Percentiles rank a stretch among this genome's conserved stretches.
These are phyloP conservation scores for Nemania bipapillata DNA, from an alignment of 2,329 filamentous ascomycete genomes.

Conservation along the genomic window DNA sequence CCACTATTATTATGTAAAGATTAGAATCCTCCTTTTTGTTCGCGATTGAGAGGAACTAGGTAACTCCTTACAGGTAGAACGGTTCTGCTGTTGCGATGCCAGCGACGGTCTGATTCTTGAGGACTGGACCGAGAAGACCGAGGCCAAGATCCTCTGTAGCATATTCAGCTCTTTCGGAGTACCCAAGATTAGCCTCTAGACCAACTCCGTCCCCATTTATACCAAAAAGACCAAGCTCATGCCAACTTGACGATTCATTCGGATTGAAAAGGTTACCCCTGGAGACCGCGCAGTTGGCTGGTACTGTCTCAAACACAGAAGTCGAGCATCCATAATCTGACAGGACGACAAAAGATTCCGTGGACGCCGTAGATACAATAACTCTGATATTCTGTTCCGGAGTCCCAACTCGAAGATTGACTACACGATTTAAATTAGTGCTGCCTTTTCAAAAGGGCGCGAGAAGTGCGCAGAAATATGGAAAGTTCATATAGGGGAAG, in stretches of 20 bases:
- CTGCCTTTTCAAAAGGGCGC: background rate
- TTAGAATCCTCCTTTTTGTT: conserved; percentile 21
- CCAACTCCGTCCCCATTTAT: conserved; percentile 54
- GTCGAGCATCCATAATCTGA: conserved; percentile 50
- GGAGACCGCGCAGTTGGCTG: conserved; percentile 51
- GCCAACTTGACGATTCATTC: conserved; percentile 54
- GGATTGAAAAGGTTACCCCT: conserved; percentile 53
- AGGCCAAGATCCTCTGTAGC: conserved; percentile 48
- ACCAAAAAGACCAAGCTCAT: conserved; percentile 48
- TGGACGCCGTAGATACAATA: conserved; percentile 55
- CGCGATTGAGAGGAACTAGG: background rate
- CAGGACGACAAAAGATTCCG: conserved; percentile 52
- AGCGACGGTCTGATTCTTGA: conserved; percentile 51
- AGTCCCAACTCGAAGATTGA: conserved; percentile 54
- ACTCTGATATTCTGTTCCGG: conserved; percentile 53
- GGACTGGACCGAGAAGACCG: conserved; percentile 49
- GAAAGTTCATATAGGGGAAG: background rate
- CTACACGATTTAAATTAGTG: conserved; percentile 12
- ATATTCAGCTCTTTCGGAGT: conserved; percentile 47
- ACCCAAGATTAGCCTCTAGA: conserved; percentile 55
- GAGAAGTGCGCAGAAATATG: no score
- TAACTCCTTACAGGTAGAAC: conserved; percentile 53
- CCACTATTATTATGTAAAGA: conserved; percentile 45
- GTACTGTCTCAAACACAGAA: conserved; percentile 49
- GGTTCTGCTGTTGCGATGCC: conserved; percentile 51